A percentile compares a stretch with the other conserved stretches of the same genome.
These are phyloP conservation scores for Phytopythium vexans DNA, from an alignment of 352 stramenopile genomes.

Conservation along the genomic window DNA sequence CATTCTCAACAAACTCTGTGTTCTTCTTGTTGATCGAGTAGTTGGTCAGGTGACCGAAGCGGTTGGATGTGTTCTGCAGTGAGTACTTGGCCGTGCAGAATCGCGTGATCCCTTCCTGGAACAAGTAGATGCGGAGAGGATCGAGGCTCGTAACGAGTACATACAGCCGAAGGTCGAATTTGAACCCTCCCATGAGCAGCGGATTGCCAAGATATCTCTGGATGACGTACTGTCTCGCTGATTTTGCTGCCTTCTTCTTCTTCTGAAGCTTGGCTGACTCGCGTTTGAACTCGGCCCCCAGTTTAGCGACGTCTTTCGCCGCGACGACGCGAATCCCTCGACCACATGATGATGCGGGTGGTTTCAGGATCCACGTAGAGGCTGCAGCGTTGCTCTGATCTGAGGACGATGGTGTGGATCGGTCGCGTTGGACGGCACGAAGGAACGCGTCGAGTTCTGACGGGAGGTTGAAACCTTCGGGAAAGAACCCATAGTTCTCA, in stretches of 20 bases:
- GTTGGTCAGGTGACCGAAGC: slow-evolving; percentile 72
- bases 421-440: slow-evolving; percentile 39
- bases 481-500: slow-evolving; percentile 72
- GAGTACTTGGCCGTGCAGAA: slow-evolving; percentile 85
- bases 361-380: slow-evolving; percentile 84
- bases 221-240: slow-evolving; percentile 50
- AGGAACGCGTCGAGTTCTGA: slow-evolving; percentile 62
- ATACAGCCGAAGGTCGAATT: slow-evolving; percentile 91
- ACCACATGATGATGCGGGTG: slow-evolving; percentile 81
- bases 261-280: slow-evolving; percentile 6
- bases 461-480: slow-evolving; percentile 82
- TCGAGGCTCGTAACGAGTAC: slow-evolving; percentile 86
- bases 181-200: slow-evolving; percentile 80
- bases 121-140: slow-evolving; percentile 84
- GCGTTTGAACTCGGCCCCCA: slow-evolving; percentile 1
- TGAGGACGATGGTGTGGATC: slow-evolving; percentile 9
- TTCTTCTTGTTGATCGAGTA: slow-evolving; percentile 78
- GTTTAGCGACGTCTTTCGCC: slow-evolving; percentile 28
- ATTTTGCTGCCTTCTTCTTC: slow-evolving; percentile 13
- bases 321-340: slow-evolving; percentile 81
- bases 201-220: slow-evolving; percentile 78
- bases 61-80: slow-evolving; percentile 55
- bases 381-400: no score
- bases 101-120: slow-evolving; percentile 78
- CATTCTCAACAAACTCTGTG: slow-evolving; percentile 56